Evolutionary conservation across 75 land plant genomes (phyloP).

Genomic region (Picea glauca): DNA sequence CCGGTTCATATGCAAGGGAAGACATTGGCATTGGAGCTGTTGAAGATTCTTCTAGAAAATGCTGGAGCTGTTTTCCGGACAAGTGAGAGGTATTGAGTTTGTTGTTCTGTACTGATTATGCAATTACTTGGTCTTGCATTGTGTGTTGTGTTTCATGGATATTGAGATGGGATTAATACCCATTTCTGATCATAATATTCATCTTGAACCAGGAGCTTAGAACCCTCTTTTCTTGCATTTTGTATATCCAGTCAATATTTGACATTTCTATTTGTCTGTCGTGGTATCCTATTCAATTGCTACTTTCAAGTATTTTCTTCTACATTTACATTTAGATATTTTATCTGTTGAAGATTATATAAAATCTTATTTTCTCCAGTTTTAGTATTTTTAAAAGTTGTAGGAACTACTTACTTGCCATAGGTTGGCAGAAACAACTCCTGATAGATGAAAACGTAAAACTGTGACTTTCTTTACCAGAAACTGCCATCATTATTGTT

Average conservation of each 20-base stretch:
- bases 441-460: neutral
- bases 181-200: neutral
- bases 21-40: slow-evolving; percentile 94
- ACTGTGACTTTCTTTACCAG: neutral
- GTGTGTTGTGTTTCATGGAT: neutral
- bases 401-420: neutral
- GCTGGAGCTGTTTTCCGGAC: slow-evolving; percentile 97
- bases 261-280: neutral
- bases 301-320: neutral
- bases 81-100: slow-evolving; percentile 76
- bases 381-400: neutral
- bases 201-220: neutral
- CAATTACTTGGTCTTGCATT: slow-evolving; percentile 5
- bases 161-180: neutral
- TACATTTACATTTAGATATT: neutral
- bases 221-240: too few species aligned
- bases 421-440: neutral
- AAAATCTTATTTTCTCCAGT: neutral
- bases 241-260: neutral
- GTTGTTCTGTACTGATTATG: neutral
- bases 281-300: neutral
- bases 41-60: slow-evolving; percentile 97
- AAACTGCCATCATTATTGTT: neutral
- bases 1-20: slow-evolving; percentile 85
- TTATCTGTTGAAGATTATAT: neutral